Conservation (phyloP, 495 filamentous ascomycete species). For the Parathielavia appendiculata region DNA sequence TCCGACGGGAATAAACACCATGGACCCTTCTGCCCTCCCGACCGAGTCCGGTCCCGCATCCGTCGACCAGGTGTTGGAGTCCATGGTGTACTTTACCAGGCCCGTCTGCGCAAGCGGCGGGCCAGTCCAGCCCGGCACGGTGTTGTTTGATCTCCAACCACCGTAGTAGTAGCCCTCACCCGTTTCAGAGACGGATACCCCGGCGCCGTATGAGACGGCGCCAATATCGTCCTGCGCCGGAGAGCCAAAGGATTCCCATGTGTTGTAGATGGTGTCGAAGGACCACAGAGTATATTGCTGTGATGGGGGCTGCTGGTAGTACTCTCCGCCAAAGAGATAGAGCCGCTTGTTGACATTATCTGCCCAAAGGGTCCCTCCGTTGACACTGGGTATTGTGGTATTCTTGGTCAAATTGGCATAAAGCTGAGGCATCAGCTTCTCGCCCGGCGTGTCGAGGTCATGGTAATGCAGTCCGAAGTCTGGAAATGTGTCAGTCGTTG, state of each 20-base stretch:
- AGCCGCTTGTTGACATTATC: slow-evolving; percentile 50
- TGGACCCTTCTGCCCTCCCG: slow-evolving; percentile 41
- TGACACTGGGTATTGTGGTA: slow-evolving; percentile 38
- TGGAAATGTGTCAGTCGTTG: slow-evolving; percentile 18
- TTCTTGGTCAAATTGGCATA: slow-evolving; percentile 49
- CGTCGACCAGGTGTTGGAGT: slow-evolving; percentile 37
- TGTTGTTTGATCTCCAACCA: slow-evolving; percentile 45
- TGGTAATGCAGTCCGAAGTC: slow-evolving; percentile 44
- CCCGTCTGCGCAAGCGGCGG: slow-evolving; percentile 34
- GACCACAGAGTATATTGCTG: slow-evolving; percentile 36
- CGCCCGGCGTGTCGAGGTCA: slow-evolving; percentile 40
- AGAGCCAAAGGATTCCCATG: slow-evolving; percentile 37
- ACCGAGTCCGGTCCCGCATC: slow-evolving; percentile 41
- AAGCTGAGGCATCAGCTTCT: slow-evolving; percentile 45
- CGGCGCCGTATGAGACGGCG: slow-evolving; percentile 26
- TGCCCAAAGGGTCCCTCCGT: slow-evolving; percentile 47
- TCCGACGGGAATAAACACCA: slow-evolving; percentile 49
- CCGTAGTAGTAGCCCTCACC: slow-evolving; percentile 37
- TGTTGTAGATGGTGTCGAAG: slow-evolving; percentile 43
- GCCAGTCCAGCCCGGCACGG: slow-evolving; percentile 42
- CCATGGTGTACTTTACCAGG: slow-evolving; percentile 45
- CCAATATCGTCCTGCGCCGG: slow-evolving; percentile 17
- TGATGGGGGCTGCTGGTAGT: slow-evolving; percentile 31
- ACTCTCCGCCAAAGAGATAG: slow-evolving; percentile 51
- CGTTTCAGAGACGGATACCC: slow-evolving; percentile 19